phyloP scores from a whole-genome alignment of 148 eudicot genomes.

The Cornus controversa region DNA sequence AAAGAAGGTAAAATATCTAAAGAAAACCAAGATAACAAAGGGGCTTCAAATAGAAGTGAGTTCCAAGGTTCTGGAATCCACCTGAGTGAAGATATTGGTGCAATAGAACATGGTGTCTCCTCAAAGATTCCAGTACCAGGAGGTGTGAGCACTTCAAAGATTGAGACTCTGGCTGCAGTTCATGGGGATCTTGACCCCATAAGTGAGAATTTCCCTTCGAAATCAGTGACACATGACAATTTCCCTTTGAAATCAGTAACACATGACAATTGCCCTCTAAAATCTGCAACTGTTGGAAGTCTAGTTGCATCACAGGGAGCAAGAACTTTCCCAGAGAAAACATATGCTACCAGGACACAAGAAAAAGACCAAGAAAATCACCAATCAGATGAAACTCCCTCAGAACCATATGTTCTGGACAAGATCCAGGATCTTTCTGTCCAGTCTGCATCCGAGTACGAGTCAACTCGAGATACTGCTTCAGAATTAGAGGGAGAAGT shows the following conservation, averaged over 20 bases:
- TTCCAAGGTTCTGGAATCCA: slow-evolving; percentile 29
- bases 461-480: slow-evolving; percentile 25
- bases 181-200: slow-evolving; percentile 22
- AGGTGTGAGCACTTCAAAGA: slow-evolving; percentile 24
- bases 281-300: slow-evolving; percentile 24
- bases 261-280: slow-evolving; percentile 19
- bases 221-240: slow-evolving; percentile 11
- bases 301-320: slow-evolving; percentile 21
- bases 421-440: slow-evolving; percentile 20
- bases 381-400: slow-evolving; percentile 27
- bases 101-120: slow-evolving; percentile 21
- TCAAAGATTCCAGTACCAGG: slow-evolving; percentile 25
- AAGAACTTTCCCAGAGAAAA: slow-evolving; percentile 26
- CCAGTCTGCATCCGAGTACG: slow-evolving; percentile 23
- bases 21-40: slow-evolving; percentile 32
- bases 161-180: slow-evolving; percentile 22
- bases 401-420: slow-evolving; percentile 25
- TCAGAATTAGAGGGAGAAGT: slow-evolving; percentile 35
- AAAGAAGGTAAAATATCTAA: slow-evolving; percentile 38
- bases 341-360: slow-evolving; percentile 13
- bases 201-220: slow-evolving; percentile 17
- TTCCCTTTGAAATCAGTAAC: slow-evolving; percentile 28
- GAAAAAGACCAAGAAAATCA: slow-evolving; percentile 21
- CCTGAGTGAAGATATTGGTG: slow-evolving; percentile 20
- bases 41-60: slow-evolving; percentile 21